Evolutionary conservation across 805 yeast species (phyloP).

Genomic region (Suhomyces canberraensis): DNA sequence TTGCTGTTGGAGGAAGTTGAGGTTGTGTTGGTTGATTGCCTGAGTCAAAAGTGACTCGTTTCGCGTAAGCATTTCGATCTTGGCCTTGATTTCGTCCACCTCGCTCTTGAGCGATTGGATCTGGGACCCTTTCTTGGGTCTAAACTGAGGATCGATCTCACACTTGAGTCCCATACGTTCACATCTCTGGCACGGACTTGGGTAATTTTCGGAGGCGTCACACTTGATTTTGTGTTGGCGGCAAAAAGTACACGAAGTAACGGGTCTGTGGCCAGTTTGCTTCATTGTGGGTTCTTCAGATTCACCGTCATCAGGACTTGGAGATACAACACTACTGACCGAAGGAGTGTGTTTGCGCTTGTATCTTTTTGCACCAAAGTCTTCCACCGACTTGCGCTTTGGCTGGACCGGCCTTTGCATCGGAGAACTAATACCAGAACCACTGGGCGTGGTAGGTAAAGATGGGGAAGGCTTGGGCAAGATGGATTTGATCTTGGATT

Average conservation of each 20-base stretch:
- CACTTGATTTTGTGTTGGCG: slow-evolving; percentile 93
- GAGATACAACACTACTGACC: neutral
- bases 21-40: slow-evolving; percentile 49
- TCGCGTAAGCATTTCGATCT: slow-evolving; percentile 60
- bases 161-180: slow-evolving; percentile 75
- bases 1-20: slow-evolving; percentile 26
- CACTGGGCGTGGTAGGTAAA: slow-evolving; percentile 13
- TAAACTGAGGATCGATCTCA: slow-evolving; percentile 86
- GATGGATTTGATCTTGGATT: slow-evolving; percentile 39
- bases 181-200: slow-evolving; percentile 80
- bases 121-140: slow-evolving; percentile 90
- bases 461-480: slow-evolving; percentile 38
- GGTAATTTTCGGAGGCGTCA: slow-evolving; percentile 81
- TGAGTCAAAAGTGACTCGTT: slow-evolving; percentile 68
- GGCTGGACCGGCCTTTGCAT: neutral
- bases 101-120: slow-evolving; percentile 81
- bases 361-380: slow-evolving; percentile 7
- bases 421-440: slow-evolving; percentile 2
- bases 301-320: neutral
- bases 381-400: slow-evolving; percentile 3
- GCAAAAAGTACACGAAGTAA: slow-evolving; percentile 90
- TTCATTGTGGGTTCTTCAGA: slow-evolving; percentile 14
- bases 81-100: slow-evolving; percentile 72
- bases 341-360: slow-evolving; percentile 10
- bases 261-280: slow-evolving; percentile 67